These are phyloP conservation scores for Parsonsia alboflavescens DNA, from an alignment of 257 asterid genomes.

Conservation along the genomic window DNA sequence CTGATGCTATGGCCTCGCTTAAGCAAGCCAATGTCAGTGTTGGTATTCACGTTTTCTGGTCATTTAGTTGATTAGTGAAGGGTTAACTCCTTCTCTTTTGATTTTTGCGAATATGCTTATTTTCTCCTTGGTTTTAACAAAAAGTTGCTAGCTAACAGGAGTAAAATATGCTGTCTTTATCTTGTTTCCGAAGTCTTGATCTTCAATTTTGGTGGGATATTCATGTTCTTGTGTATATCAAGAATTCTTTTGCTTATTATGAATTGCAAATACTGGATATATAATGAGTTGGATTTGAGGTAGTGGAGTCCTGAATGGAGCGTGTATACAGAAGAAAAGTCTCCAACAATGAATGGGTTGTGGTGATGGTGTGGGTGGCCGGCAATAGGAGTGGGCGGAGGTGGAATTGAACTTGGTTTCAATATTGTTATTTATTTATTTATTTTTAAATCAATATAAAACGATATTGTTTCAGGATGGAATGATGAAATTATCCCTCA, in stretches of 20 bases:
- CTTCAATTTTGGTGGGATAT: background rate
- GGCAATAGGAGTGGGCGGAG: no score
- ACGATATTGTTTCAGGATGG: no score
- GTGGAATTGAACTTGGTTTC: no score
- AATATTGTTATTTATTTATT: no score
- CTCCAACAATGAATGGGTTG: no score
- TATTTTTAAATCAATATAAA: no score
- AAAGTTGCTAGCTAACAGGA: background rate
- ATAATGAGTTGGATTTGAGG: background rate
- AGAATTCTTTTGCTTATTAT: background rate
- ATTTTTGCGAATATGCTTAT: background rate
- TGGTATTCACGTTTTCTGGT: background rate
- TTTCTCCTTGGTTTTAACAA: background rate
- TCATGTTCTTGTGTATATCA: background rate
- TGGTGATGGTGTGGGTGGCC: no score
- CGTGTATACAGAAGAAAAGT: no score
- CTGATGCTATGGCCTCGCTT: slow-evolving; percentile 73
- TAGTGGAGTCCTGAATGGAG: no score
- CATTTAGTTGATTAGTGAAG: background rate
- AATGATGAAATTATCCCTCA: no score
- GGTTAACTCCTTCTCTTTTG: background rate
- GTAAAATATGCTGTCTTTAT: background rate
- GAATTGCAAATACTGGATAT: background rate
- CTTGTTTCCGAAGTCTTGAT: background rate
- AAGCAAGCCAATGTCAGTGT: slow-evolving; percentile 74